Conservation (phyloP, 1,139 yeast genomes). For the Taphrina wiesneri region DNA sequence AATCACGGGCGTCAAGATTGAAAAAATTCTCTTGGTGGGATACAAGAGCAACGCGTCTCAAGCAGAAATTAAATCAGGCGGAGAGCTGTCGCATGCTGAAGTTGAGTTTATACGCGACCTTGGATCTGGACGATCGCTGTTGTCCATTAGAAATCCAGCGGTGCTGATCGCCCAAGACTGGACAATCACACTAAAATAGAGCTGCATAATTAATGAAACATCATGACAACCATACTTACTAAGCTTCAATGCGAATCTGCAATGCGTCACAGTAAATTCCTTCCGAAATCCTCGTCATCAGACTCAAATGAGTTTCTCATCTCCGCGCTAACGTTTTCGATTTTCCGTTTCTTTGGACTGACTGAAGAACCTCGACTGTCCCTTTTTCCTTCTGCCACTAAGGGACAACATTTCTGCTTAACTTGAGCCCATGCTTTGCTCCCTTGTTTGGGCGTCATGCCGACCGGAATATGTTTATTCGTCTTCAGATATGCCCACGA, state of each 20-base stretch:
- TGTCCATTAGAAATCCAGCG: conserved; percentile 57
- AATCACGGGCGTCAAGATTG: conserved; percentile 51
- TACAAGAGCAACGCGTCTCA: conserved; percentile 35
- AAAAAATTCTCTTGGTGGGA: conserved; percentile 62
- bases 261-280: too few relatives aligned
- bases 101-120: conserved; percentile 39
- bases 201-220: background rate
- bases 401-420: background rate
- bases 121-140: conserved; percentile 41
- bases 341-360: background rate
- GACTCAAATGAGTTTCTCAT: background rate
- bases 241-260: background rate
- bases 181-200: conserved; percentile 42
- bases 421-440: background rate
- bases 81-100: conserved; percentile 47
- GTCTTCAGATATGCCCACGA: background rate
- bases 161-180: conserved; percentile 56
- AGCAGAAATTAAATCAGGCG: conserved; percentile 47
- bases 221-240: background rate
- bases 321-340: background rate
- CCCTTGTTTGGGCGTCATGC: background rate
- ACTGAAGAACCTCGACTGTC: background rate
- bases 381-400: background rate
- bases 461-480: background rate
- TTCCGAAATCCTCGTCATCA: background rate